These are phyloP conservation scores for Sarocladium kiliense DNA, from an alignment of 2,329 filamentous ascomycete genomes.

Conservation along the genomic window DNA sequence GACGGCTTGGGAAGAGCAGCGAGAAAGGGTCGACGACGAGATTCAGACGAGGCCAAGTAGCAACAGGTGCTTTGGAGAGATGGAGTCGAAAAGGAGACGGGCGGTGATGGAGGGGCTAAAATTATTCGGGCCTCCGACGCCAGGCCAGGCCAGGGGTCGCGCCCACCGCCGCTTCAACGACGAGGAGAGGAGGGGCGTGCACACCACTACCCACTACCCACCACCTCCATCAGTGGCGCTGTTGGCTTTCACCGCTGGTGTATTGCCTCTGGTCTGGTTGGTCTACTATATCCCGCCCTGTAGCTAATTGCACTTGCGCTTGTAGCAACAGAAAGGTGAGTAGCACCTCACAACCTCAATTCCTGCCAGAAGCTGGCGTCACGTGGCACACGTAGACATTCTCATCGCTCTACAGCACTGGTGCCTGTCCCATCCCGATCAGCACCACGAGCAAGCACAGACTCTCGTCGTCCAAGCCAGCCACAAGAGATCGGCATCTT, in stretches of 20 bases:
- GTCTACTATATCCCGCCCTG: too few species aligned
- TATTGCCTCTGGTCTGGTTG: too few species aligned
- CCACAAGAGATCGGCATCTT: background rate
- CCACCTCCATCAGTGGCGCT: background rate
- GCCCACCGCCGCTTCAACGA: conserved; percentile 4
- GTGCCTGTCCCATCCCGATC: background rate
- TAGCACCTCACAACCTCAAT: too few species aligned
- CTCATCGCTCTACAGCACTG: too few species aligned
- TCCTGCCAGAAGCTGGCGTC: too few species aligned
- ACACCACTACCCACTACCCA: conserved; percentile 7
- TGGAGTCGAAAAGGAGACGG: conserved; percentile 11
- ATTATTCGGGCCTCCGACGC: conserved; percentile 24
- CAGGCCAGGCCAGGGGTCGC: conserved; percentile 19
- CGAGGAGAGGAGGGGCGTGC: conserved; percentile 2
- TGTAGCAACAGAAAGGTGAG: too few species aligned
- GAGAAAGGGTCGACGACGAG: conserved; percentile 21
- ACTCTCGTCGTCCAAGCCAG: background rate
- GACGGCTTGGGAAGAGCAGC: conserved; percentile 13
- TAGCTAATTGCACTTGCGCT: too few species aligned
- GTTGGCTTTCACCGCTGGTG: background rate
- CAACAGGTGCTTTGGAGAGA: background rate
- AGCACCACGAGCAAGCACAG: background rate
- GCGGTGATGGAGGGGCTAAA: conserved; percentile 30
- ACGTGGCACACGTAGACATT: too few species aligned
- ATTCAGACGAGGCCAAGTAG: background rate